Evolutionary conservation across 1,284 basidiomycete species (phyloP), one percentile per base, ranked within the genome.

Genomic region (Rhodotorula sp.): DNA sequence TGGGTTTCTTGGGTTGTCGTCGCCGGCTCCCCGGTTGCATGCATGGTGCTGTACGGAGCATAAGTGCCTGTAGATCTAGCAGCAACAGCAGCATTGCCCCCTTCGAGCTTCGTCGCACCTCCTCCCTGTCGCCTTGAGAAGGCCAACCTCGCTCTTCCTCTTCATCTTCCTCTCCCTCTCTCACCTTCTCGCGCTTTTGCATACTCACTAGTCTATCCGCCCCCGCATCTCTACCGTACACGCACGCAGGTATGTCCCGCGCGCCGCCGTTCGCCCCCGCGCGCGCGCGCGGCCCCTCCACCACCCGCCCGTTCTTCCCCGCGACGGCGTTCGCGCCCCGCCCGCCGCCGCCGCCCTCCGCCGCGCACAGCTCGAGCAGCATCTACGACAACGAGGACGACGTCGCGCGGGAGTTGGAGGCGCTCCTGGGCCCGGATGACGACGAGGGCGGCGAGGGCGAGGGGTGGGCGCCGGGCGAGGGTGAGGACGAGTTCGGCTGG

Each of bases 301-400:
- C 39, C 22, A 12, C 51, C 29, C 32, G 53, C 32, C 32, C 2
- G 7, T 19, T 54, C 32, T 21, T 54, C 32, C 53, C 32, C 17
- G 17, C 29, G 19, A 27, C 19, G 5, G 37, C 62, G 27, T 51
- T 25, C 39, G 51, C 58, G 32, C 27, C n/a, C 34, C 36, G 25
- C 27, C 27, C 22, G 9, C 17, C 25, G 27, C 12, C n/a, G 29
- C 19, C 51, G 37, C 50, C 7, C 8, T 19, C 51, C 6, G 50
- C 34, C n/a, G n/a, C 29, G 19, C 54, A 55, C 39, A 55, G 36
- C 15, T 55, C 62, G 22, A 44, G 55, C 7, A 66, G 64, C 17
- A 53, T 66, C 55, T 70, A 66, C 60, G 64, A 70, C 48, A 54
- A 66, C 34, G 60, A 64, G 27, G 60, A 62, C n/a, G 69, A 70